Evolutionary conservation across 2,329 filamentous ascomycete genomes (phyloP), one percentile per base, ranked within the genome.

Genomic region (Arthrobotrys entomopaga): DNA sequence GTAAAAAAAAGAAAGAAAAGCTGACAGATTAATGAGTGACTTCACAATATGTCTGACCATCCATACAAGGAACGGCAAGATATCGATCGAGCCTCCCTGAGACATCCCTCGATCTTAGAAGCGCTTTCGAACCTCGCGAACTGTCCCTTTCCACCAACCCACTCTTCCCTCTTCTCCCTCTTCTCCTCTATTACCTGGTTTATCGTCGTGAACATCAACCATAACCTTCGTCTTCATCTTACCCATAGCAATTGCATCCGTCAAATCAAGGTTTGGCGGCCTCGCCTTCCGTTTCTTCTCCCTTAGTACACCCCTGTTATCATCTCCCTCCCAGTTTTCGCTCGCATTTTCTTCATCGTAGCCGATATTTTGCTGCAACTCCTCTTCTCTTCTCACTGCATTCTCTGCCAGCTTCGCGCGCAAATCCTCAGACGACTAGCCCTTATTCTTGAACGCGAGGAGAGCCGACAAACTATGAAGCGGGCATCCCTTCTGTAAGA

Each of bases 401-500:
- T n/a, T 19, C 16, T 46, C 42, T 46, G 42, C 13, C 13, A 46
- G 1, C 42, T 54, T 48, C 11, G 22, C 22, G 20, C 38, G 34
- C 16, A n/a, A 5, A 34, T 20, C 2, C 16, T 20, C 6, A 50
- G 52, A 22, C 7, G 13, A 10, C 70, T 74, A 74, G 46, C 76
- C 67, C 67, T 78, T 77, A 48, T 54, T 90, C 85, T 93, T 92
- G 84, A 95, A 99, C 64, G 91, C 89, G 75, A 99, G 86, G 76
- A 99, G 84, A 80, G 97, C 93, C 16, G 93, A 89, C 77, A 99
- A 85, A 81, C 91, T 96, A 53, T 86, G 86, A 65, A 95, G 85
- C 64, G 89, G 89, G 84, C 94, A 98, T 19, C 95, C 94, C 79
- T 91, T 91, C 84, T 93, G 93, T 80, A 99, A 83, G 85, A 99